phyloP scores from a whole-genome alignment of 805 yeast genomes.

The Brettanomyces bruxellensis region DNA sequence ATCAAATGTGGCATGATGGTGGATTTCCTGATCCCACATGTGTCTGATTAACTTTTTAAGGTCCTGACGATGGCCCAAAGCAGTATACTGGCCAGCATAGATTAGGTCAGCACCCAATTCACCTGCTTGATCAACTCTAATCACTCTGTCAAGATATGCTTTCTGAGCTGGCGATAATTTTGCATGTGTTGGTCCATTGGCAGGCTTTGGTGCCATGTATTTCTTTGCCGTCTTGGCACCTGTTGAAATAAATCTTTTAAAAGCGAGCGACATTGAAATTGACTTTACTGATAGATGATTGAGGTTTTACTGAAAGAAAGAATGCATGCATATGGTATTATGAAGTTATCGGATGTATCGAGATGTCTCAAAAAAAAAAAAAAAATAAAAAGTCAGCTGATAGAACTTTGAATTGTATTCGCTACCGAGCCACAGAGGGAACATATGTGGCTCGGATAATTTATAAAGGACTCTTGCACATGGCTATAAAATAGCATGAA shows the following conservation, averaged over 20 bases:
- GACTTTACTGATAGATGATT: background rate
- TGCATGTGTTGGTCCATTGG: slow-evolving; percentile 17
- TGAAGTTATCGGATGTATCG: too few relatives aligned
- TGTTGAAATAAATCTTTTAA: slow-evolving; percentile 14
- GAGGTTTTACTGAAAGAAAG: too few relatives aligned
- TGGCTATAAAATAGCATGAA: too few relatives aligned
- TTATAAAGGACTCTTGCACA: too few relatives aligned
- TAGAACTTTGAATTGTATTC: too few relatives aligned
- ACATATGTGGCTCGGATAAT: too few relatives aligned
- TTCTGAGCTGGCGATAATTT: slow-evolving; percentile 41
- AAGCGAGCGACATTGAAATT: slow-evolving; percentile 7
- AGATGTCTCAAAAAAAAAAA: too few relatives aligned
- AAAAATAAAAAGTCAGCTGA: too few relatives aligned
- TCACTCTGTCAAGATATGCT: slow-evolving; percentile 62
- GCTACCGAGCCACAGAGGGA: too few relatives aligned
- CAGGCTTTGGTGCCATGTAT: slow-evolving; percentile 5
- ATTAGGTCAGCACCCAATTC: slow-evolving; percentile 94
- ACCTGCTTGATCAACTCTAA: slow-evolving; percentile 97
- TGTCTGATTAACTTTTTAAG: slow-evolving; percentile 75
- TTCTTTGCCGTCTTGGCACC: slow-evolving; percentile 1
- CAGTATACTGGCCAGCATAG: slow-evolving; percentile 82
- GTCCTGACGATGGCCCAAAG: slow-evolving; percentile 62
- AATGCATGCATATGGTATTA: too few relatives aligned
- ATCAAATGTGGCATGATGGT: slow-evolving; percentile 83
- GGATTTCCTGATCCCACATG: slow-evolving; percentile 98